Conservation (phyloP, 2,329 filamentous ascomycete species). For the Pyrenophora teres region DNA sequence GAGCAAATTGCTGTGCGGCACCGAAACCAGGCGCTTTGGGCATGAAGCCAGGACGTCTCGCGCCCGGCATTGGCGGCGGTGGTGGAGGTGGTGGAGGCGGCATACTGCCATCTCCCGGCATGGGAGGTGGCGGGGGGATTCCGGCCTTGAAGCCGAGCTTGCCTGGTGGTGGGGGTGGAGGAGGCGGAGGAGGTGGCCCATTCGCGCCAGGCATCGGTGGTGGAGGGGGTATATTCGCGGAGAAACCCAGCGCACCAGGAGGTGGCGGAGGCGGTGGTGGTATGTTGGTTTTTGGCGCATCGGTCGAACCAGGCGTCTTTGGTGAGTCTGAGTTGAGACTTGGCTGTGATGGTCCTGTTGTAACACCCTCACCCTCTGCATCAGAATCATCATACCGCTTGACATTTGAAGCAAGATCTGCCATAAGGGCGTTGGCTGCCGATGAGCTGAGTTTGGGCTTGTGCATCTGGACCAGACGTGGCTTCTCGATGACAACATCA, state of each 20-base stretch:
- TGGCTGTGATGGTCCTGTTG: conserved; percentile 75
- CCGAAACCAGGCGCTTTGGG: conserved; percentile 62
- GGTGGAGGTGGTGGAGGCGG: conserved; percentile 61
- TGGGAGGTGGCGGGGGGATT: conserved; percentile 54
- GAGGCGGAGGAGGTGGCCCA: conserved; percentile 53
- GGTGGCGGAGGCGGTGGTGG: conserved; percentile 54
- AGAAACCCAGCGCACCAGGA: conserved; percentile 46
- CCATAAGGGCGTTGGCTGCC: conserved; percentile 69
- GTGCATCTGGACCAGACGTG: conserved; percentile 77
- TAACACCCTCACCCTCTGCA: conserved; percentile 71
- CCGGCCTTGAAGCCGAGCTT: conserved; percentile 48
- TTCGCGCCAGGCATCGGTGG: conserved; percentile 55
- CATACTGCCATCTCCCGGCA: conserved; percentile 53
- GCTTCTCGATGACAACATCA: conserved; percentile 73
- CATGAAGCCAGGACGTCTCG: conserved; percentile 72
- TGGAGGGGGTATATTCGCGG: conserved; percentile 48
- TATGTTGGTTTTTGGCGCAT: conserved; percentile 48
- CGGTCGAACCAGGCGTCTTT: conserved; percentile 65
- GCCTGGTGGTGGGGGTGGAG: conserved; percentile 56
- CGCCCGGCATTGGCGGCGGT: conserved; percentile 65
- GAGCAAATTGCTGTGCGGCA: conserved; percentile 63
- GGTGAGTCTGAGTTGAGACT: conserved; percentile 74
- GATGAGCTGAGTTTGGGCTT: conserved; percentile 68
- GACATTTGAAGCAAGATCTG: conserved; percentile 76
- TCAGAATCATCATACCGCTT: conserved; percentile 75